Evolutionary conservation across 208 protist species (phyloP).

Genomic region (Polymyxa betae): DNA sequence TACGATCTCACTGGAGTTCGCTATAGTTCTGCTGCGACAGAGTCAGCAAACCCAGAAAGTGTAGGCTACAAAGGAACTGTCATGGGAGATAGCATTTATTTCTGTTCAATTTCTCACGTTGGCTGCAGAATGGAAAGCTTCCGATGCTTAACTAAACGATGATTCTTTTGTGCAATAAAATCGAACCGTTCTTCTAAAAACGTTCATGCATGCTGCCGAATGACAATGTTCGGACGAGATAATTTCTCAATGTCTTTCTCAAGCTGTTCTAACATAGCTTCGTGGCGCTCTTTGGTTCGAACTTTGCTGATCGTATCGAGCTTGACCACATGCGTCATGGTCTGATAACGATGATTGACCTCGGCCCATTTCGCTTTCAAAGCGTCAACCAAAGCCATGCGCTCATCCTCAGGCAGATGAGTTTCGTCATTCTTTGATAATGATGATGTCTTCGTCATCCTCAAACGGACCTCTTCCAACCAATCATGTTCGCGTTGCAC

Average conservation of each 20-base stretch:
- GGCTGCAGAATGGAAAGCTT: no score
- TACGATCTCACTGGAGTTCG: no score
- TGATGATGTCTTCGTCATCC: background rate
- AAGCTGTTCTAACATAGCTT: background rate
- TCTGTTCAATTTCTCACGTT: no score
- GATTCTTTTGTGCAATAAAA: no score
- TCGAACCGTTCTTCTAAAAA: no score
- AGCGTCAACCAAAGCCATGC: background rate
- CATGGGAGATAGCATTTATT: no score
- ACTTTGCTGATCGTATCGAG: conserved; percentile 31
- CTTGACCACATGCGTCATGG: conserved; percentile 47
- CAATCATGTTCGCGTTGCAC: background rate
- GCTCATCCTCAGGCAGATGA: conserved; percentile 1
- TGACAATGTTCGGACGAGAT: background rate
- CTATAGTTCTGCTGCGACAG: no score
- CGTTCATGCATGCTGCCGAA: background rate
- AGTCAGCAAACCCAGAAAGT: no score
- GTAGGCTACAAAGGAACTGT: no score
- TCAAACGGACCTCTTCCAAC: background rate
- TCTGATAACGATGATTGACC: conserved; percentile 26
- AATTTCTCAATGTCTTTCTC: conserved; percentile 44
- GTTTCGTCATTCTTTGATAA: background rate
- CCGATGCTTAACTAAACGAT: no score
- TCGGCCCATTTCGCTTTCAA: conserved; percentile 19
- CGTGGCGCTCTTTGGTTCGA: background rate